Base-by-base conservation (phyloP, 2,329 filamentous ascomycete species). In the Exophiala sp. region DNA sequence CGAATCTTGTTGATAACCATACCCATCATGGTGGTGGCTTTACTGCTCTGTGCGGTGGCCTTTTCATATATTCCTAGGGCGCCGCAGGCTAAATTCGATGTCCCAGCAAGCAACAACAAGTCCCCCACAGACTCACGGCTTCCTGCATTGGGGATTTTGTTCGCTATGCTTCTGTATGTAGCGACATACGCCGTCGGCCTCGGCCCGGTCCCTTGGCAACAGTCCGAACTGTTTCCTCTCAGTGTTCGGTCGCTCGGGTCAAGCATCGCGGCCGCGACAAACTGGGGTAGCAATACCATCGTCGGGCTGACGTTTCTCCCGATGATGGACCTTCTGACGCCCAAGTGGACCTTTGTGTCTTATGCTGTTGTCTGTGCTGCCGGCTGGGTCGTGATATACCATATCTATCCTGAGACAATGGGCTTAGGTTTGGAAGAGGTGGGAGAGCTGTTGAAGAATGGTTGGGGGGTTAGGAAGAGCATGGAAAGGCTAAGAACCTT, bases 121-220 rank as follows among this genome's bases (percentile, higher is more conserved):
- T 42, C 53, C 58, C 34, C 46, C 53, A 30, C 48, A 60, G 22
- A 50, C 61, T 65, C 13, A 72, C 76, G 0, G 73, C 79, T 2
- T 51, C 65, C 70, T 54, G 64, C 74, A 3, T 42, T 70, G 42
- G 73, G 83, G 14, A 84, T 96, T 37, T 77, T 96, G 2, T 56
- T 79, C 34, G 85, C 85, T 57, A 83, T 96, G 65, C 84, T 89
- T 66, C 60, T 88, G 6, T 96, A 94, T 66, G 89, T 95, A 1
- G 85, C 87, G 7, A 77, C 84, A 1, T 97, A 94, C 64, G 91
- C 91, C 1, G 74, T 90, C 1, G 91, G 91, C 2, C 76, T 97
- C 1, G 91, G 91, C 7, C 94, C 89, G 61, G 88, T 97, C 2
- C 90, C 91, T 0, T 97, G 91, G 91, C 91, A 95, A 76, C 90